A percentile compares a stretch with the other conserved stretches of the same genome.
Conservation (phyloP, 2,329 filamentous ascomycete species). For the Alternaria triticimaculans region DNA sequence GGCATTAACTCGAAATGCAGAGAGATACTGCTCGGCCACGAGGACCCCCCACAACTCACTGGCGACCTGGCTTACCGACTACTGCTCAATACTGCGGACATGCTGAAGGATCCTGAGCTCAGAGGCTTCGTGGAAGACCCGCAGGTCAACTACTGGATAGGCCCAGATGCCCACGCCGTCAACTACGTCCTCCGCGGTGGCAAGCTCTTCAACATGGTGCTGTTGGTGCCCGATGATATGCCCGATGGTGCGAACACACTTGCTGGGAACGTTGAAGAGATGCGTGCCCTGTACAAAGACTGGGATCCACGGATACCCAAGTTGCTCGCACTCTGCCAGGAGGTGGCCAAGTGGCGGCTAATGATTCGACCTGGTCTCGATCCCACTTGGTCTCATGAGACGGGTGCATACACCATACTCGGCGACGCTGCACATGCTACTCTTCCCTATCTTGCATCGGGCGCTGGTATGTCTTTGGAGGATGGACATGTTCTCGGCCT, state of each 20-base stretch:
- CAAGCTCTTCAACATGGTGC: slow-evolving; percentile 59
- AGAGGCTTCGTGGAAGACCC: slow-evolving; percentile 55
- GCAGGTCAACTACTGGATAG: slow-evolving; percentile 61
- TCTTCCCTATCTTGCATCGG: slow-evolving; percentile 66
- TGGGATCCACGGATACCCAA: slow-evolving; percentile 66
- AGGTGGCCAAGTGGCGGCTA: slow-evolving; percentile 67
- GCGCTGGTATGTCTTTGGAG: slow-evolving; percentile 67
- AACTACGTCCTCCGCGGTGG: slow-evolving; percentile 59
- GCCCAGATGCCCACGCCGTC: slow-evolving; percentile 59
- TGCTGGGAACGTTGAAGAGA: slow-evolving; percentile 60
- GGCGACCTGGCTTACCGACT: slow-evolving; percentile 61
- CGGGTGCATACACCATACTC: slow-evolving; percentile 64
- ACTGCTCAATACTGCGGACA: slow-evolving; percentile 54
- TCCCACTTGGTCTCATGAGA: slow-evolving; percentile 63
- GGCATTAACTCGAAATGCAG: slow-evolving; percentile 56
- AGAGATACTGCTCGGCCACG: slow-evolving; percentile 53
- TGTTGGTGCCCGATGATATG: slow-evolving; percentile 60
- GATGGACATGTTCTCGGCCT: slow-evolving; percentile 65
- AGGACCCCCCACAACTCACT: slow-evolving; percentile 57
- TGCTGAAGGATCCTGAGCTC: slow-evolving; percentile 57
- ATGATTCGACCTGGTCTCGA: slow-evolving; percentile 63
- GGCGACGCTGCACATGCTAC: slow-evolving; percentile 71
- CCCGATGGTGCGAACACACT: slow-evolving; percentile 54
- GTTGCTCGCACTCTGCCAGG: slow-evolving; percentile 63
- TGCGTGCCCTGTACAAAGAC: slow-evolving; percentile 60